Base-by-base conservation (phyloP, 306 rosid species). In the Rubus parviflorus region DNA sequence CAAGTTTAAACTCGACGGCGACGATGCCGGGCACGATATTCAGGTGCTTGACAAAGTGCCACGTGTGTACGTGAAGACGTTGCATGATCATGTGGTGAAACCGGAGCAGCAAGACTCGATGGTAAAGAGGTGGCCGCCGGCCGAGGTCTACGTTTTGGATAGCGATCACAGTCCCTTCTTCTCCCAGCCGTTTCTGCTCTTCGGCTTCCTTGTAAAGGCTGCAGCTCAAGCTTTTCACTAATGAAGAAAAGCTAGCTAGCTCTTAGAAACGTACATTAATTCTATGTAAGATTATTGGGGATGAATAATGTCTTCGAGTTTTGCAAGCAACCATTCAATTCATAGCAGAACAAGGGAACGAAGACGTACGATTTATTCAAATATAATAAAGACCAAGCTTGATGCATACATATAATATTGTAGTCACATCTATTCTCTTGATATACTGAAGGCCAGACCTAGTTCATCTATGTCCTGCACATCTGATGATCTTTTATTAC, bases 81-180 rank as follows among this genome's bases (percentile, higher is more conserved):
- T 68, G 85, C 89, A 90, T 2, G 99, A 95, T 71, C 82, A 80
- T 17, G 96, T 90, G 73, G 47, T 95, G 62, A 95, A 88, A 73
- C 80, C 90, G n/a, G 93, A 82, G 70, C 97, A 95, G 79, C 97
- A 95, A 79, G 94, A 88, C 16, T 86, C 96, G 16, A 90, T 95
- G 97, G 83, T 95, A 51, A 88, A 83, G 86, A 78, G 77, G 80
- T 95, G 97, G 97, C 85, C 86, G 43, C 96, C 97, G 54, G 75
- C 74, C 0, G 83, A 81, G 42, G 87, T 88, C 20, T 89, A 92
- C 80, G 88, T 86, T 69, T 52, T 92, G 65, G 97, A 95, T 52
- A 85, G 88, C 52, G 97, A 92, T 76, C 99, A 95, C 72, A 87
- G 92, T 75, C 97, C 99, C 43, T 87, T 87, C 83, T 92, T 95